phyloP scores from a whole-genome alignment of 1,139 yeast species.

The Suhomyces maxii region DNA sequence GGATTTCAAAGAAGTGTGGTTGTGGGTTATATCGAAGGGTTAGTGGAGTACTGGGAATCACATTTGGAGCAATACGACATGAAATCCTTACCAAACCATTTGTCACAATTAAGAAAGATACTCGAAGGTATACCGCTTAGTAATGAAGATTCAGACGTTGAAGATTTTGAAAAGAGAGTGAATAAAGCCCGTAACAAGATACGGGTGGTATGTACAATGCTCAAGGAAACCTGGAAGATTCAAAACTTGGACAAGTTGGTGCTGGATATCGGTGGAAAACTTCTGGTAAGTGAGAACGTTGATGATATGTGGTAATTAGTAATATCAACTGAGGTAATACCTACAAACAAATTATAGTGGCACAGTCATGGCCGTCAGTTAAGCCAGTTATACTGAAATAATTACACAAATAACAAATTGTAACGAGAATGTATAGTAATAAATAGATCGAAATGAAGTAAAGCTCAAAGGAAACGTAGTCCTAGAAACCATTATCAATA shows the following conservation, averaged over 20 bases:
- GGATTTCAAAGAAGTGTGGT: slow-evolving; percentile 70
- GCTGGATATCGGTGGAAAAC: slow-evolving; percentile 39
- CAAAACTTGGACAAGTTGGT: slow-evolving; percentile 34
- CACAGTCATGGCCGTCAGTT: background rate
- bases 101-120: slow-evolving; percentile 28
- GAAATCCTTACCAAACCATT: slow-evolving; percentile 26
- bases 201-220: slow-evolving; percentile 42
- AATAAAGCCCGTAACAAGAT: slow-evolving; percentile 54
- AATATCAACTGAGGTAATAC: background rate
- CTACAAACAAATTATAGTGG: too few relatives aligned
- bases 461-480: too few relatives aligned
- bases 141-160: slow-evolving; percentile 48
- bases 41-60: slow-evolving; percentile 41
- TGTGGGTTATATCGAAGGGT: slow-evolving; percentile 63
- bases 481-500: too few relatives aligned
- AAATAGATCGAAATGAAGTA: too few relatives aligned
- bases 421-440: background rate
- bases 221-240: slow-evolving; percentile 37
- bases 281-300: slow-evolving; percentile 40
- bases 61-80: slow-evolving; percentile 18
- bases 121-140: slow-evolving; percentile 27
- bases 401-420: too few relatives aligned
- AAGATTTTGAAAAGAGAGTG: slow-evolving; percentile 44
- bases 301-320: slow-evolving; percentile 47
- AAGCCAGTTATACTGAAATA: background rate